Percentiles rank a stretch among this genome's conserved stretches.
Conservation (phyloP, 176 grass and related monocot genomes). For the Calamus simplicifolius region DNA sequence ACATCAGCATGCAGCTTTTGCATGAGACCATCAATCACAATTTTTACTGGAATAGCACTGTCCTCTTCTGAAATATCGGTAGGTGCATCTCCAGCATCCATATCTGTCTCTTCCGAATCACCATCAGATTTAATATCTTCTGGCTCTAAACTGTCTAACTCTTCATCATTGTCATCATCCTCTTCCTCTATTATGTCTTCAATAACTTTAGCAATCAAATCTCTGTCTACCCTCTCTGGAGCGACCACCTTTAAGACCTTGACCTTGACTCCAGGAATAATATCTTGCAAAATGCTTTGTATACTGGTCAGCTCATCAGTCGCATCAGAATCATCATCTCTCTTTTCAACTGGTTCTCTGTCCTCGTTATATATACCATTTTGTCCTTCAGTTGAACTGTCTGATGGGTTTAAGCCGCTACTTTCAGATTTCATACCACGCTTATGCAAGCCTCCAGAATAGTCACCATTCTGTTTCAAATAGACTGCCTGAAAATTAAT, state of each 20-base stretch:
- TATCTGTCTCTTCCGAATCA: conserved; percentile 54
- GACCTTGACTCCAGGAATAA: conserved; percentile 44
- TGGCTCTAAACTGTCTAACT: conserved; percentile 42
- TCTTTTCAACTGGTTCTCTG: conserved; percentile 42
- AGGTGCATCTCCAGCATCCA: conserved; percentile 37
- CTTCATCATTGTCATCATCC: conserved; percentile 50
- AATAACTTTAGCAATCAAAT: conserved; percentile 83
- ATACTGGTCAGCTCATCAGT: conserved; percentile 44
- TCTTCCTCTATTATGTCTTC: conserved; percentile 73
- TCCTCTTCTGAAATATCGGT: conserved; percentile 37
- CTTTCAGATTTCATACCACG: conserved; percentile 35
- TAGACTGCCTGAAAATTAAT: conserved; percentile 62
- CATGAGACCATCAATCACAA: conserved; percentile 40
- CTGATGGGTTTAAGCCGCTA: conserved; percentile 44
- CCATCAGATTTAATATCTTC: conserved; percentile 47
- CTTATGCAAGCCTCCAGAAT: conserved; percentile 34
- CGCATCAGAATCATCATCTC: conserved; percentile 42
- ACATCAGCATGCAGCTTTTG: conserved; percentile 31
- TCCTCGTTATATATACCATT: conserved; percentile 27
- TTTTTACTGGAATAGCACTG: conserved; percentile 39
- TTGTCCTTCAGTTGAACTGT: conserved; percentile 42
- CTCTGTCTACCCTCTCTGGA: conserved; percentile 57
- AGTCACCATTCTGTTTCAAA: conserved; percentile 53
- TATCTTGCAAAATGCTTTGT: conserved; percentile 47
- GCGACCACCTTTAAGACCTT: conserved; percentile 74